Percentiles rank a stretch among this genome's conserved stretches.
These are phyloP conservation scores for Naganishia sp. DNA, from an alignment of 1,284 basidiomycete species.

Conservation along the genomic window DNA sequence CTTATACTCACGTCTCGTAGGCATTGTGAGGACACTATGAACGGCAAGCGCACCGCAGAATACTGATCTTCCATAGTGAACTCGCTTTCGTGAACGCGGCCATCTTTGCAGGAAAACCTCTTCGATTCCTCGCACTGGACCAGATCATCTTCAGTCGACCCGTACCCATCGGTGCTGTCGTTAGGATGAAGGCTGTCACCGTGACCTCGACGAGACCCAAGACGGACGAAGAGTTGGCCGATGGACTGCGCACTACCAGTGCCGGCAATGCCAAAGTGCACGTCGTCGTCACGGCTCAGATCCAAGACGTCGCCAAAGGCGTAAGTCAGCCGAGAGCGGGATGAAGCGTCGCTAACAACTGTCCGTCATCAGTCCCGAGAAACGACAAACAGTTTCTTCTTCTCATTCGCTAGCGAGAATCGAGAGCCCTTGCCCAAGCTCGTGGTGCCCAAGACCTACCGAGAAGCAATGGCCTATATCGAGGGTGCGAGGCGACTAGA, in stretches of 20 bases:
- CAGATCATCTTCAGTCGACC: constrained; percentile 76
- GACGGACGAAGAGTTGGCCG: constrained; percentile 34
- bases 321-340: constrained; percentile 50
- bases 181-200: constrained; percentile 69
- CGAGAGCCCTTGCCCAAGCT: constrained; percentile 56
- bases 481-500: constrained; percentile 66
- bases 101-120: constrained; percentile 67
- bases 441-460: constrained; percentile 62
- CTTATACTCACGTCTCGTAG: background rate
- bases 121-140: constrained; percentile 74
- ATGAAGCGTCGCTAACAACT: constrained; percentile 55
- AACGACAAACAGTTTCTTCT: constrained; percentile 57
- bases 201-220: constrained; percentile 48
- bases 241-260: constrained; percentile 33
- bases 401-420: constrained; percentile 51
- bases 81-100: constrained; percentile 73
- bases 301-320: constrained; percentile 72
- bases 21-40: constrained; percentile 9
- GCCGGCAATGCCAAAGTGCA: constrained; percentile 57
- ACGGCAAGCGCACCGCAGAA: constrained; percentile 9
- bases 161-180: constrained; percentile 76
- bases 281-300: constrained; percentile 71
- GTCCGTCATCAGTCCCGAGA: constrained; percentile 58
- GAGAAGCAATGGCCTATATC: constrained; percentile 78
- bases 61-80: constrained; percentile 51